Conservation (phyloP, 345 rosid species). For the Eucalyptus polyanthemos region DNA sequence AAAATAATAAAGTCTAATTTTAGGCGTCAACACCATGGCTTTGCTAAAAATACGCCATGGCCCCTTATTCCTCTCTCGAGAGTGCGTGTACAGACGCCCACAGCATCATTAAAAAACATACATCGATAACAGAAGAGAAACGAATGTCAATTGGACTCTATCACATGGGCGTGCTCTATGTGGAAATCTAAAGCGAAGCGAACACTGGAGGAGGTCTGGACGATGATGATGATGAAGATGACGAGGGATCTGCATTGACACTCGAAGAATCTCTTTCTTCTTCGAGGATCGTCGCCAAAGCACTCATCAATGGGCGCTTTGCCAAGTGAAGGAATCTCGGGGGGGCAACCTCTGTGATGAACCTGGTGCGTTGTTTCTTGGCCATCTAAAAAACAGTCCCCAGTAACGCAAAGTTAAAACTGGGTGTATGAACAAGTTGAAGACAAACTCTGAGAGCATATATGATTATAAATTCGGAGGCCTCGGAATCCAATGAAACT, state of each 20-base stretch:
- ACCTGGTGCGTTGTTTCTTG: conserved; percentile 2
- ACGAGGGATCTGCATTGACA: background rate
- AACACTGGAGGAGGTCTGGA: background rate
- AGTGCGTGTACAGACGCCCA: background rate
- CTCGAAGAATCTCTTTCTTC: conserved; percentile 23
- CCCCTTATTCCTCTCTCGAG: background rate
- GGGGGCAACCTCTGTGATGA: conserved; percentile 36
- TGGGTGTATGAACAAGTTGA: background rate
- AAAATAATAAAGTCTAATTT: too few relatives aligned
- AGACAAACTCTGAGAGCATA: background rate
- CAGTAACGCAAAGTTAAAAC: background rate
- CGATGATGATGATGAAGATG: background rate
- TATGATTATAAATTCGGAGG: background rate
- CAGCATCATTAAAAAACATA: background rate
- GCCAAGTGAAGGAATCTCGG: conserved; percentile 18
- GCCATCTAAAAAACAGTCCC: background rate
- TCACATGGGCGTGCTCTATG: background rate
- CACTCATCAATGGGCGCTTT: conserved; percentile 18
- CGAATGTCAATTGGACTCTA: background rate
- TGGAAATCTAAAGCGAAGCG: background rate
- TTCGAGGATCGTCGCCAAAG: conserved; percentile 31
- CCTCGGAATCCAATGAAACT: background rate
- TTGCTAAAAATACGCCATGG: background rate
- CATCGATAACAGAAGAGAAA: background rate
- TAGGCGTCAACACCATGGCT: too few relatives aligned